phyloP scores from a whole-genome alignment of 768 basidiomycete species.

The Hygrophorus russula region DNA sequence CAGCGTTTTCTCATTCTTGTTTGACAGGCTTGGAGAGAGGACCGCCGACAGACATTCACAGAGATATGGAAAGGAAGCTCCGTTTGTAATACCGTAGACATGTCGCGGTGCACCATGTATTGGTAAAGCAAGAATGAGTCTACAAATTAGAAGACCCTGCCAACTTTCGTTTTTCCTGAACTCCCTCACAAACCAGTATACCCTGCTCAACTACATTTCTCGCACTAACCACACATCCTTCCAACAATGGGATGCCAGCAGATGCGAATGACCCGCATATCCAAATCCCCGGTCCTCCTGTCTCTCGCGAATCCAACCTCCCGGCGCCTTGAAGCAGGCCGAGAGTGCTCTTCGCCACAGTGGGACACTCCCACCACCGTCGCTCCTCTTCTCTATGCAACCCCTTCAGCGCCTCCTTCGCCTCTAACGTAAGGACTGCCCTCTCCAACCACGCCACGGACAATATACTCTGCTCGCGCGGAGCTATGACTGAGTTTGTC shows the following conservation, averaged over 20 bases:
- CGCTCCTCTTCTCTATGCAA: constrained; percentile 27
- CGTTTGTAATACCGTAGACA: constrained; percentile 24
- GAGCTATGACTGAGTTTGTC: constrained; percentile 58
- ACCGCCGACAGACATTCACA: constrained; percentile 41
- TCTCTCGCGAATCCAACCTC: constrained; percentile 12
- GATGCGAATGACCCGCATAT: constrained; percentile 65
- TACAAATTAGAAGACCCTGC: too few species aligned
- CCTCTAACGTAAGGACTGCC: constrained; percentile 39
- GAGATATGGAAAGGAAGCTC: constrained; percentile 54
- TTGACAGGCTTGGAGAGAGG: constrained; percentile 42
- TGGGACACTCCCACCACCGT: constrained; percentile 31
- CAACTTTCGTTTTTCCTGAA: constrained; percentile 7
- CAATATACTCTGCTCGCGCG: constrained; percentile 35
- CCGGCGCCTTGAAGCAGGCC: constrained; percentile 46
- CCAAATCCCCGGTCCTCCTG: constrained; percentile 41
- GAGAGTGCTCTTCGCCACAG: constrained; percentile 21
- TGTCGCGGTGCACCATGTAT: background rate
- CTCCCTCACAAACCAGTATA: constrained; percentile 25
- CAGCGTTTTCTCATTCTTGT: background rate
- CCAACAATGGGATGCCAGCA: constrained; percentile 64
- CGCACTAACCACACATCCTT: constrained; percentile 74
- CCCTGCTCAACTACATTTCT: constrained; percentile 40
- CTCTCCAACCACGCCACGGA: constrained; percentile 53
- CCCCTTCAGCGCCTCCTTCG: constrained; percentile 39
- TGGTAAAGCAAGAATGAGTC: too few species aligned